Conservation (phyloP, 1,284 basidiomycete species). For the Ganoderma multipileum region DNA sequence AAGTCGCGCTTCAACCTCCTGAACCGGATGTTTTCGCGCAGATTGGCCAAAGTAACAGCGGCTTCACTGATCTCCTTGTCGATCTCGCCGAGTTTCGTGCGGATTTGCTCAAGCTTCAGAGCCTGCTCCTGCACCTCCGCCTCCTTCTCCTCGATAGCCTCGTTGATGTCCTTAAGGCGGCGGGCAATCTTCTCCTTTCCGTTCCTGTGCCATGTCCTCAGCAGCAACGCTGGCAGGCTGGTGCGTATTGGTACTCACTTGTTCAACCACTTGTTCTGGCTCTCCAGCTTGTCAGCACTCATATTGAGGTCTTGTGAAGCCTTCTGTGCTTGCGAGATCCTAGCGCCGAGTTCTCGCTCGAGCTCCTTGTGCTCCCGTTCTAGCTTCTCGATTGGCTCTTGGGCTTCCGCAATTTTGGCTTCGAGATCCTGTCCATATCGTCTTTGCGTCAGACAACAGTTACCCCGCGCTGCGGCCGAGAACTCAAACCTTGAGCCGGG, state of each 20-base stretch:
- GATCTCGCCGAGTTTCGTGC: constrained; percentile 59
- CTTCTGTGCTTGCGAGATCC: constrained; percentile 59
- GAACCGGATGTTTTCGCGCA: constrained; percentile 88
- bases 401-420: constrained; percentile 63
- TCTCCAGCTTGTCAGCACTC: constrained; percentile 68
- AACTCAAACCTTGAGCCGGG: constrained; percentile 35
- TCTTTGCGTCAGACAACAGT: constrained; percentile 10
- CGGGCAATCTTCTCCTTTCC: constrained; percentile 72
- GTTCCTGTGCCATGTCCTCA: constrained; percentile 58
- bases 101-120: constrained; percentile 58
- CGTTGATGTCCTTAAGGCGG: constrained; percentile 67
- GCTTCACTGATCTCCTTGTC: constrained; percentile 80
- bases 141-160: constrained; percentile 68
- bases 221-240: too few relatives aligned
- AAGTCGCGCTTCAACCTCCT: constrained; percentile 77
- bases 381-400: constrained; percentile 72
- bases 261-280: constrained; percentile 68
- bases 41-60: constrained; percentile 72
- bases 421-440: constrained; percentile 65
- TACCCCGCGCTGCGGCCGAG: not conserved
- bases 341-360: constrained; percentile 60
- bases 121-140: constrained; percentile 63
- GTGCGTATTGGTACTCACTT: constrained; percentile 48
- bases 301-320: constrained; percentile 71
- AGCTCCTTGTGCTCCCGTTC: constrained; percentile 64